Base-by-base conservation (phyloP, 106 monocot genomes). In the Allium fistulosum region DNA sequence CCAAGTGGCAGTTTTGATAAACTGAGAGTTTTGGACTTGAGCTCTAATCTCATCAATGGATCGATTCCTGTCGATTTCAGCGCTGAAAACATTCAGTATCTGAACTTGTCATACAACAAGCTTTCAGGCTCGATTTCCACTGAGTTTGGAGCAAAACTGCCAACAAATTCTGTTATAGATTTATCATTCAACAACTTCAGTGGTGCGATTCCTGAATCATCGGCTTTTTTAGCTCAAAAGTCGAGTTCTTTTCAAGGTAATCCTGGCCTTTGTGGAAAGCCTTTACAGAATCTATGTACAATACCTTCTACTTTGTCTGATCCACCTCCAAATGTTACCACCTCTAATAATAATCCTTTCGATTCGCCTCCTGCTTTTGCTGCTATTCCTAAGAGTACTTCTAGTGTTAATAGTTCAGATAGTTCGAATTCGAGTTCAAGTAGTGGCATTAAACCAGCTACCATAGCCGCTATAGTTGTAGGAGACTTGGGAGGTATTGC, bases 281-380 rank as follows among this genome's bases (percentile, higher is more conserved):
- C 93, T 6, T 77, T 99, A 28, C 74, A 53, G 67, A 76, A 76
- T 26, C 73, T 72, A 17, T 99, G 99, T 81, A 67, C 87, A 8
- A 80, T 89, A 28, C 84, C 88, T 9, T 89, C 88, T 0, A 68
- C 83, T 2, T 78, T 84, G n/a, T 79, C 80, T 9, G 69, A 69
- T 52, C 68, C 26, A 7, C 62, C 67, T 3, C 50, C 60, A 6
- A 80, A 85, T 26, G 69, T 47, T 12, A 37, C 37, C 5, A 37
- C 37, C 37, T 60, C 85, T 4, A 18, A 48, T 1, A 10, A 57
- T 0, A 51, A 62, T 13, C 65, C 51, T 55, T 51, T 59, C 51
- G 75, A 83, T 61, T 90, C 94, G 9, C 87, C 94, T 1, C 90
- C 94, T 51, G 94, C 94, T 7, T 83, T 94, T 63, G 94, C 94